These are phyloP conservation scores for Eustoma russellianum DNA, from an alignment of 257 asterid genomes.

Conservation along the genomic window DNA sequence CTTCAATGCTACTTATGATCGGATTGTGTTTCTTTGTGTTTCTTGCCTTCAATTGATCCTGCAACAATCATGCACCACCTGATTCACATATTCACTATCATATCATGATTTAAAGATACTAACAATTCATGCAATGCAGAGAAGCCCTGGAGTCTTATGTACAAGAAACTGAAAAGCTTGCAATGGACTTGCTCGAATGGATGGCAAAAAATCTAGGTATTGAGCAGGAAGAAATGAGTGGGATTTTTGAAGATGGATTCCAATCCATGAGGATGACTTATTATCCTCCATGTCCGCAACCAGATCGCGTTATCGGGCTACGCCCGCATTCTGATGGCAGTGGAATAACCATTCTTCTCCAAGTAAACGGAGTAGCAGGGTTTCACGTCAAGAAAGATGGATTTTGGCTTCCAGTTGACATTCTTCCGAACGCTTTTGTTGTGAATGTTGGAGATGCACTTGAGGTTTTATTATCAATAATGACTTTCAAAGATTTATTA, in stretches of 20 bases:
- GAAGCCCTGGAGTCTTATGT: slow-evolving; percentile 46
- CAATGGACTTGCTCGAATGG: slow-evolving; percentile 16
- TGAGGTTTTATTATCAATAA: too few species aligned
- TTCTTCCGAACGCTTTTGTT: slow-evolving; percentile 43
- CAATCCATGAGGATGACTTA: slow-evolving; percentile 51
- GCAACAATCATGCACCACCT: too few species aligned
- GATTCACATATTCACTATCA: too few species aligned
- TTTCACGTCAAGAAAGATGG: slow-evolving; percentile 58
- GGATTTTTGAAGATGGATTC: slow-evolving; percentile 51
- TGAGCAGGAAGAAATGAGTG: slow-evolving; percentile 18
- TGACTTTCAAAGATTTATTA: too few species aligned
- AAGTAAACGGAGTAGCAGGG: slow-evolving; percentile 60
- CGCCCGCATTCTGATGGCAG: slow-evolving; percentile 56
- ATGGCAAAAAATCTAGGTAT: slow-evolving; percentile 34
- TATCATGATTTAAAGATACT: too few species aligned
- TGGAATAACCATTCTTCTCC: slow-evolving; percentile 47
- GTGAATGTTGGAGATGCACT: slow-evolving; percentile 56
- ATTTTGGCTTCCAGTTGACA: slow-evolving; percentile 46
- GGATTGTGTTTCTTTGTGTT: too few species aligned
- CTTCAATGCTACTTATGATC: too few species aligned
- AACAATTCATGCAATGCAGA: too few species aligned
- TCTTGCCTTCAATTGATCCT: too few species aligned
- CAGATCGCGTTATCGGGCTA: slow-evolving; percentile 43
- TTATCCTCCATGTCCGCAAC: slow-evolving; percentile 57
- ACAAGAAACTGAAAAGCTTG: slow-evolving; percentile 29